phyloP scores from a whole-genome alignment of 2,329 filamentous ascomycete species.

The Fonsecaea multimorphosa region DNA sequence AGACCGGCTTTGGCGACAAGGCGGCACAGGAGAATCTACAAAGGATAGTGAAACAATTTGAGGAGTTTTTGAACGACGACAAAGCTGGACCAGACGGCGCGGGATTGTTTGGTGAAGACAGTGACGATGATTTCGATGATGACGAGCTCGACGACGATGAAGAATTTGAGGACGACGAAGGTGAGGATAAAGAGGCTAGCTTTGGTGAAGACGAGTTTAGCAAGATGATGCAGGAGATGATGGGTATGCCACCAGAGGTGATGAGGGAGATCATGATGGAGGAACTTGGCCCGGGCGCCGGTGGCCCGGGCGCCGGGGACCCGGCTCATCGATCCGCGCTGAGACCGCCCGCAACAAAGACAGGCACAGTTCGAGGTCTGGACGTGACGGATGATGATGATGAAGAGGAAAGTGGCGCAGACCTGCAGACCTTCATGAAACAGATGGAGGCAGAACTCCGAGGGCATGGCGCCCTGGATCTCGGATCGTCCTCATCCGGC shows the following conservation, averaged over 20 bases:
- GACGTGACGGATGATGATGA: slow-evolving; percentile 49
- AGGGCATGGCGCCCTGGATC: slow-evolving; percentile 52
- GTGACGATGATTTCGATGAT: slow-evolving; percentile 66
- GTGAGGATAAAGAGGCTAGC: slow-evolving; percentile 75
- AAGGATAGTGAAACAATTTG: slow-evolving; percentile 93
- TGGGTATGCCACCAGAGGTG: slow-evolving; percentile 66
- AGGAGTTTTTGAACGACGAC: slow-evolving; percentile 87
- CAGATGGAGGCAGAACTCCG: slow-evolving; percentile 57
- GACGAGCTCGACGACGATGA: slow-evolving; percentile 59
- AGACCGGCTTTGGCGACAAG: slow-evolving; percentile 52
- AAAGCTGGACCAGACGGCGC: slow-evolving; percentile 79
- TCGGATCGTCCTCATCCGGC: slow-evolving; percentile 42
- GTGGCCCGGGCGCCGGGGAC: slow-evolving; percentile 34
- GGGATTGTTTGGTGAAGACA: slow-evolving; percentile 69
- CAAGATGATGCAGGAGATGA: slow-evolving; percentile 89
- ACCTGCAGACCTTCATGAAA: slow-evolving; percentile 52
- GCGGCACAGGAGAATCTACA: slow-evolving; percentile 66
- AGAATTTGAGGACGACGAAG: slow-evolving; percentile 62
- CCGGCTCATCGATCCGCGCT: slow-evolving; percentile 21
- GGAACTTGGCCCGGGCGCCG: slow-evolving; percentile 35
- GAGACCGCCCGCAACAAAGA: slow-evolving; percentile 17
- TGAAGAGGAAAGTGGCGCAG: slow-evolving; percentile 54
- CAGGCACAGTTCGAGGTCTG: slow-evolving; percentile 22
- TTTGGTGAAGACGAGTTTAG: slow-evolving; percentile 87
- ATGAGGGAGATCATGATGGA: slow-evolving; percentile 41